Evolutionary conservation across 1,284 basidiomycete species (phyloP).

Genomic region (Tilletia horrida): DNA sequence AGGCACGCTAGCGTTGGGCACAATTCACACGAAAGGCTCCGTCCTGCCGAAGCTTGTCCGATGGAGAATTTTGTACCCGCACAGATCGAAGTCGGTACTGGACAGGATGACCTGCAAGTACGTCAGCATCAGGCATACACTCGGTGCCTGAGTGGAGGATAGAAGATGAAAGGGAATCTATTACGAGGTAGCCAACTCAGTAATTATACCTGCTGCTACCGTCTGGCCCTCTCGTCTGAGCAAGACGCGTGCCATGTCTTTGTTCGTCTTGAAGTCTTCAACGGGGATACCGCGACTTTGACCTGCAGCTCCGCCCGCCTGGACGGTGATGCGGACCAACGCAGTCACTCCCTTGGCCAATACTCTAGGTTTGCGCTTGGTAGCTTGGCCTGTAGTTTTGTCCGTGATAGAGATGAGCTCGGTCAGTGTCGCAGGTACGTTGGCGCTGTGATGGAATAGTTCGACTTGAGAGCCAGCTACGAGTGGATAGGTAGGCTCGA

Average conservation of each 20-base stretch:
- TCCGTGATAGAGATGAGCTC: conserved; percentile 77
- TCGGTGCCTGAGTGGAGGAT: no score
- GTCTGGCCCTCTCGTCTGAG: conserved; percentile 87
- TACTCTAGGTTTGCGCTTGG: conserved; percentile 74
- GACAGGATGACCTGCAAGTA: no score
- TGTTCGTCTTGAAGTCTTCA: conserved; percentile 82
- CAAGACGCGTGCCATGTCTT: conserved; percentile 91
- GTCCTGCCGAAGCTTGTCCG: no score
- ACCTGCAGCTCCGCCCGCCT: conserved; percentile 32
- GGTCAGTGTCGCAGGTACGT: conserved; percentile 81
- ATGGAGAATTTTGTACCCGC: no score
- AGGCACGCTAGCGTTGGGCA: no score
- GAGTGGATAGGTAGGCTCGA: conserved; percentile 86
- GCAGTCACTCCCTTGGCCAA: conserved; percentile 78
- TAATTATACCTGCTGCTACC: conserved; percentile 73
- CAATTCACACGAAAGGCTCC: no score
- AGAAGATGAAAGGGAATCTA: not conserved
- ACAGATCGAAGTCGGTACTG: no score
- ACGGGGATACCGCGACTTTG: conserved; percentile 40
- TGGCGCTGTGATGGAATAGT: conserved; percentile 87
- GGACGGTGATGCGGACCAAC: conserved; percentile 68
- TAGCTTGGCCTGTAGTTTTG: conserved; percentile 69
- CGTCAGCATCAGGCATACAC: no score
- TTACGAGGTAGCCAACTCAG: conserved; percentile 28
- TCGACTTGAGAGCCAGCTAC: conserved; percentile 76